These are phyloP conservation scores for Lophiotrema nucula DNA, from an alignment of 495 filamentous ascomycete genomes.

Conservation along the genomic window DNA sequence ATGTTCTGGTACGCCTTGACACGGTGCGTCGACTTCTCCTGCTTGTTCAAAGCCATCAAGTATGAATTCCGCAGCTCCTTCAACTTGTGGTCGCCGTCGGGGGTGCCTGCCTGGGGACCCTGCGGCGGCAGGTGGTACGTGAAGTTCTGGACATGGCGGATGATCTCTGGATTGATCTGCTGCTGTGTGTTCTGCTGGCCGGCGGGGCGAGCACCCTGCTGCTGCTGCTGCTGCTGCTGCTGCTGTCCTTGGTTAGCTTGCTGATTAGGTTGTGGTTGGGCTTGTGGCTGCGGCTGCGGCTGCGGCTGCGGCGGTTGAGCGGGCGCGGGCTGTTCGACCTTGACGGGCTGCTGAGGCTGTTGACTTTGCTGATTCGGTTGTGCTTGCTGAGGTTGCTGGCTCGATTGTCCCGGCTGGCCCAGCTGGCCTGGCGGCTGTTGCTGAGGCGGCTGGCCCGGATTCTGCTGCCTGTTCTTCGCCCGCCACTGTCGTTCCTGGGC, in stretches of 20 bases:
- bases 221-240: slow-evolving; percentile 14
- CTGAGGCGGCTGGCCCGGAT: slow-evolving; percentile 5
- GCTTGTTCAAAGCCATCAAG: slow-evolving; percentile 26
- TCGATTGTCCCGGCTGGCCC: neutral
- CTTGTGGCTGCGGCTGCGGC: neutral
- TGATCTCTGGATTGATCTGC: slow-evolving; percentile 28
- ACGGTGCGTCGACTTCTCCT: slow-evolving; percentile 18
- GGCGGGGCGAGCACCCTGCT: neutral
- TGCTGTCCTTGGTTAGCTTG: neutral
- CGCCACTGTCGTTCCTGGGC: slow-evolving; percentile 20
- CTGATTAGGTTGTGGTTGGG: neutral
- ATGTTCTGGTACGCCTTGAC: slow-evolving; percentile 12
- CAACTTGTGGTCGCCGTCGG: slow-evolving; percentile 29
- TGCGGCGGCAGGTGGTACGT: slow-evolving; percentile 19
- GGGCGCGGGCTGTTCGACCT: neutral
- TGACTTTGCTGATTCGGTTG: slow-evolving; percentile 8
- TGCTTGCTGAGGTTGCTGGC: slow-evolving; percentile 18
- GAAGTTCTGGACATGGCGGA: slow-evolving; percentile 32
- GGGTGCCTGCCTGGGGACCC: slow-evolving; percentile 21
- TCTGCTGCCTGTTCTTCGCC: slow-evolving; percentile 6
- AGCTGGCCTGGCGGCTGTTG: too few species aligned
- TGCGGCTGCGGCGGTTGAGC: neutral
- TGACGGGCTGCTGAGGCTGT: slow-evolving; percentile 2
- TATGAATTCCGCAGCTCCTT: slow-evolving; percentile 31
- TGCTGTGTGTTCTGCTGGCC: slow-evolving; percentile 4